These are phyloP conservation scores for Penicillium aurantiogriseum DNA, from an alignment of 2,329 filamentous ascomycete species.

Conservation along the genomic window DNA sequence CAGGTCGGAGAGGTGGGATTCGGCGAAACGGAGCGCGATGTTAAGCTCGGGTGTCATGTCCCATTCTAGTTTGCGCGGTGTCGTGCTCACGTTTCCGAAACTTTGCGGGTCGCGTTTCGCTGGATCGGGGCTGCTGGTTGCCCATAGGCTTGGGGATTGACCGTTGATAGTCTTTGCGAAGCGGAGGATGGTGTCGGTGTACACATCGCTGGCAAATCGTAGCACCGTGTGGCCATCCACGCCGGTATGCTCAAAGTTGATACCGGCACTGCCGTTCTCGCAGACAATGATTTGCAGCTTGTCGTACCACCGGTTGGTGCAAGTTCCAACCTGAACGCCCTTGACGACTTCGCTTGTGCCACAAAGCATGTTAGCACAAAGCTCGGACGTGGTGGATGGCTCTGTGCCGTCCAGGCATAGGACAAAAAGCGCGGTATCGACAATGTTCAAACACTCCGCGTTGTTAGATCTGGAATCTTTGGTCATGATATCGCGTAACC, in stretches of 20 bases:
- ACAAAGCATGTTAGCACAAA: constrained; percentile 99
- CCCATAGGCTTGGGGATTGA: constrained; percentile 86
- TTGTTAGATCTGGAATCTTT: constrained; percentile 88
- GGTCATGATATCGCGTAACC: constrained; percentile 81
- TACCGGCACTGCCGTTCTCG: constrained; percentile 96
- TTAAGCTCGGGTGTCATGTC: constrained; percentile 90
- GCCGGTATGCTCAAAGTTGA: constrained; percentile 98
- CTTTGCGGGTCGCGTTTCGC: constrained; percentile 86
- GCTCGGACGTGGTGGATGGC: constrained; percentile 71
- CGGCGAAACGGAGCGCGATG: constrained; percentile 89
- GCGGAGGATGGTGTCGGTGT: constrained; percentile 94
- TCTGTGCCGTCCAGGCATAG: constrained; percentile 92
- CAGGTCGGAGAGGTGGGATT: constrained; percentile 87
- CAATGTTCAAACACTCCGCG: constrained; percentile 89
- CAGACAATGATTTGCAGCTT: constrained; percentile 99
- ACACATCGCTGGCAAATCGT: constrained; percentile 92
- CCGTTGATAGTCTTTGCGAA: constrained; percentile 96
- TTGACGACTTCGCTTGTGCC: constrained; percentile 88
- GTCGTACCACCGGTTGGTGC: constrained; percentile 98
- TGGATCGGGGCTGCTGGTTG: constrained; percentile 84
- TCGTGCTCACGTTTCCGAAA: constrained; percentile 90
- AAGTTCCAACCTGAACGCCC: constrained; percentile 94
- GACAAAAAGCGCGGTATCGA: constrained; percentile 90
- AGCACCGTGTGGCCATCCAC: constrained; percentile 97
- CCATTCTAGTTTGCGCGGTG: constrained; percentile 95